Evolutionary conservation across 805 yeast genomes (phyloP).

Genomic region (Candida schatavii): DNA sequence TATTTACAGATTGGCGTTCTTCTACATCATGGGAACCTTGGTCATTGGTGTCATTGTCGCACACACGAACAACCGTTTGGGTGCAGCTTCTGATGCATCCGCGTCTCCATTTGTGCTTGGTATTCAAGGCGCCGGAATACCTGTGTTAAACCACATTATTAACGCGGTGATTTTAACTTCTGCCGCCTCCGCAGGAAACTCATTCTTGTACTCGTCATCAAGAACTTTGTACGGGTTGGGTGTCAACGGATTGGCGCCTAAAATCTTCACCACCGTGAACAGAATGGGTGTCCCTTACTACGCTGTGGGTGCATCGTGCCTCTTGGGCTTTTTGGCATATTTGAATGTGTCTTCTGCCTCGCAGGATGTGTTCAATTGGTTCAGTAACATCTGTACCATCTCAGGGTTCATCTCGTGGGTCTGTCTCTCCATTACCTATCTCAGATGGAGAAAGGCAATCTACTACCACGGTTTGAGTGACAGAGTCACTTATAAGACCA

Average conservation of each 20-base stretch:
- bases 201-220: slow-evolving; percentile 41
- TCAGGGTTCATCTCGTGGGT: slow-evolving; percentile 70
- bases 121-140: slow-evolving; percentile 57
- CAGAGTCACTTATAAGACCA: slow-evolving; percentile 57
- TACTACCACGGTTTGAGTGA: slow-evolving; percentile 48
- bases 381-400: slow-evolving; percentile 61
- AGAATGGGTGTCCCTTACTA: slow-evolving; percentile 43
- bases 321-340: slow-evolving; percentile 47
- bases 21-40: slow-evolving; percentile 39
- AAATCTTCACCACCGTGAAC: slow-evolving; percentile 32
- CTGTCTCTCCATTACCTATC: slow-evolving; percentile 48
- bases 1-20: slow-evolving; percentile 47
- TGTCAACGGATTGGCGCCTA: slow-evolving; percentile 38
- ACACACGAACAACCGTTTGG: slow-evolving; percentile 23
- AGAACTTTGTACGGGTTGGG: slow-evolving; percentile 42
- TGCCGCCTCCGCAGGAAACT: slow-evolving; percentile 48
- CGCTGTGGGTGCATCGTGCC: slow-evolving; percentile 29
- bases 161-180: slow-evolving; percentile 62
- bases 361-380: slow-evolving; percentile 58
- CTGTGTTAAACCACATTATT: slow-evolving; percentile 57
- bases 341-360: slow-evolving; percentile 54
- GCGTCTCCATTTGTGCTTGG: slow-evolving; percentile 69
- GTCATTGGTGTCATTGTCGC: slow-evolving; percentile 39
- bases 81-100: slow-evolving; percentile 42
- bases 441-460: slow-evolving; percentile 66